Evolutionary conservation across 2,329 filamentous ascomycete genomes (phyloP), one percentile per base, ranked within the genome.

Genomic region (Clarireedia monteithiana): DNA sequence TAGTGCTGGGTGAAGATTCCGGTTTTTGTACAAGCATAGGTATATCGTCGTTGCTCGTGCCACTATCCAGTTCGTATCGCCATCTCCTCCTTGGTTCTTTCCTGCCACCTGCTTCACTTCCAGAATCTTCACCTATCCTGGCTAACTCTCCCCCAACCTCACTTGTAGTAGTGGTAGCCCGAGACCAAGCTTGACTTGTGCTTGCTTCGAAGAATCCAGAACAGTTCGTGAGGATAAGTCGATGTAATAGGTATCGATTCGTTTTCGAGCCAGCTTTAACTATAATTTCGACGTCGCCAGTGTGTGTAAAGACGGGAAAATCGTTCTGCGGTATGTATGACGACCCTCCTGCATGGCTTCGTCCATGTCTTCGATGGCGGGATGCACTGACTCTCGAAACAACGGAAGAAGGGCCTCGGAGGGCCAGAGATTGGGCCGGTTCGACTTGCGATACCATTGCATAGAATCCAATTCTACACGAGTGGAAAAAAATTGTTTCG

Each of bases 171-270:
- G 39, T 63, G 54, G 54, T 56, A 49, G 64, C 53, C 10, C 67
- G 64, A 53, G 84, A 83, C 89, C 89, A 95, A 69, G 91, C 85
- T 56, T 86, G 84, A 65, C 84, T 90, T 46, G 86, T 91, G 68
- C 84, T 89, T 24, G 88, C 87, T 71, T 95, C 89, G 69, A 97
- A 97, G 75, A 96, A 96, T 15, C 90, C 91, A 5, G 91, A 96
- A 67, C 88, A 95, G 71, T 95, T 88, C 34, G 88, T 85, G 63
- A 97, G 75, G 42, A 92, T 96, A 66, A 96, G 80, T 58, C 85
- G 81, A 73, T 97, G 92, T 56, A 97, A 78, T 48, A 96, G 78
- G 69, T 96, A 97, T 59, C 88, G 81, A 68, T 89, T 88, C 72
- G 94, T 87, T 67, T 84, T 83, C 59, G 82, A 78, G 53, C 86